phyloP scores from a whole-genome alignment of 805 yeast species.

The Candida caryicola region DNA sequence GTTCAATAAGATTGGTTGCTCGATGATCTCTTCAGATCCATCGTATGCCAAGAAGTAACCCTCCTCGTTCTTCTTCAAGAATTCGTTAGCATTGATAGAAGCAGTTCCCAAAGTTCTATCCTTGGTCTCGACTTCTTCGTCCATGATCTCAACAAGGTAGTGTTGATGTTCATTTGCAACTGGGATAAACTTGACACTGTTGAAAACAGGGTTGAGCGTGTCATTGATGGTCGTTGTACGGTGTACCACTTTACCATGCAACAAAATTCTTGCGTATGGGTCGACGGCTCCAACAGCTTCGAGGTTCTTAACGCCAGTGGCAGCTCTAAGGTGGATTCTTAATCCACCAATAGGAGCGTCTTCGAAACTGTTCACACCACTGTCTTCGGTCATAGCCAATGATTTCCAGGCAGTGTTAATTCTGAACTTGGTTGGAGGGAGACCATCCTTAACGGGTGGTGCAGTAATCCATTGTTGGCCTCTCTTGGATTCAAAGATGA shows the following conservation, averaged over 20 bases:
- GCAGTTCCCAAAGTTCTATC: slow-evolving; percentile 65
- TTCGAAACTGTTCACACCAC: slow-evolving; percentile 42
- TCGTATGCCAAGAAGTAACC: slow-evolving; percentile 51
- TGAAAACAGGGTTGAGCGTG: slow-evolving; percentile 55
- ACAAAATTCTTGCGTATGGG: slow-evolving; percentile 62
- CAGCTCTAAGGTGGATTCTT: slow-evolving; percentile 56
- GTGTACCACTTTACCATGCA: slow-evolving; percentile 57
- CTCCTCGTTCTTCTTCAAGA: slow-evolving; percentile 45
- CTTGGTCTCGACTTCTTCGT: slow-evolving; percentile 59
- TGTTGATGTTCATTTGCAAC: slow-evolving; percentile 59
- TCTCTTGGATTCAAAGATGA: slow-evolving; percentile 46
- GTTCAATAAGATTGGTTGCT: slow-evolving; percentile 41
- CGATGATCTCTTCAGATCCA: slow-evolving; percentile 47
- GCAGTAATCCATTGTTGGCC: slow-evolving; percentile 51
- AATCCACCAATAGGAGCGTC: slow-evolving; percentile 67
- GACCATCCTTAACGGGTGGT: slow-evolving; percentile 36
- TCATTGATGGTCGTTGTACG: slow-evolving; percentile 54
- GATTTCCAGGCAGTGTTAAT: slow-evolving; percentile 71
- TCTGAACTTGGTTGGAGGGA: slow-evolving; percentile 38
- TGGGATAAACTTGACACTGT: slow-evolving; percentile 59
- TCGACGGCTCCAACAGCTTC: slow-evolving; percentile 72
- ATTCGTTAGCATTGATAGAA: slow-evolving; percentile 47
- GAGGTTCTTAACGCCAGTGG: slow-evolving; percentile 50
- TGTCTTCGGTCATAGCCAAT: slow-evolving; percentile 47
- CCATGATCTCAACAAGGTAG: slow-evolving; percentile 57